A percentile compares a stretch with the other conserved stretches of the same genome.
Conservation (phyloP, 2,329 filamentous ascomycete genomes). For the Alternaria hordeiaustralica region DNA sequence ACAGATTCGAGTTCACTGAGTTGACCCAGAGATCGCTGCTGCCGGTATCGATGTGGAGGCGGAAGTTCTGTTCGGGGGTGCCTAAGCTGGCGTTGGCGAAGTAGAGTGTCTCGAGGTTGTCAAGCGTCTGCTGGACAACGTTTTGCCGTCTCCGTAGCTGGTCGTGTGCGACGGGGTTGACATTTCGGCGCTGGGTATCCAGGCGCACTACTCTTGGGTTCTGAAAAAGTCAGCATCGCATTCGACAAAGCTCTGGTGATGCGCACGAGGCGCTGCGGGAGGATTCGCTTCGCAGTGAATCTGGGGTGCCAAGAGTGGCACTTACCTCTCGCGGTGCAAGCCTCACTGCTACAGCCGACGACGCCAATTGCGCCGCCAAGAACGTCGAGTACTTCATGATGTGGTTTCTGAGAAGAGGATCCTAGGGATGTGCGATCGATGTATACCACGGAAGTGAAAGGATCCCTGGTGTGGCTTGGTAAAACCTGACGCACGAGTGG, state of each 20-base stretch:
- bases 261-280: conserved; percentile 11
- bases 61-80: conserved; percentile 62
- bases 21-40: conserved; percentile 73
- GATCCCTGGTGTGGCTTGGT: conserved; percentile 6
- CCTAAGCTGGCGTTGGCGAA: conserved; percentile 65
- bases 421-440: conserved; percentile 8
- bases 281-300: conserved; percentile 23
- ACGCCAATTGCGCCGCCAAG: conserved; percentile 37
- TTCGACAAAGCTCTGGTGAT: not conserved
- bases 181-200: conserved; percentile 58
- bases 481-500: conserved; percentile 20
- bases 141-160: conserved; percentile 50
- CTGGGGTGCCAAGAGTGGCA: conserved; percentile 32
- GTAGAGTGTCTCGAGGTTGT: conserved; percentile 67
- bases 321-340: conserved; percentile 46
- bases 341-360: conserved; percentile 35
- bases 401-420: not conserved
- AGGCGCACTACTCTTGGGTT: conserved; percentile 57
- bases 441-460: conserved; percentile 6
- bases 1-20: conserved; percentile 66
- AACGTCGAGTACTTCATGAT: conserved; percentile 43
- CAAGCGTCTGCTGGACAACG: conserved; percentile 56
- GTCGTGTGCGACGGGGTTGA: conserved; percentile 56
- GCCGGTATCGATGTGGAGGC: conserved; percentile 67
- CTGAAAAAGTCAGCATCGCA: conserved; percentile 27